Conservation (phyloP, 495 filamentous ascomycete species). For the Talaromyces stipitatus region DNA sequence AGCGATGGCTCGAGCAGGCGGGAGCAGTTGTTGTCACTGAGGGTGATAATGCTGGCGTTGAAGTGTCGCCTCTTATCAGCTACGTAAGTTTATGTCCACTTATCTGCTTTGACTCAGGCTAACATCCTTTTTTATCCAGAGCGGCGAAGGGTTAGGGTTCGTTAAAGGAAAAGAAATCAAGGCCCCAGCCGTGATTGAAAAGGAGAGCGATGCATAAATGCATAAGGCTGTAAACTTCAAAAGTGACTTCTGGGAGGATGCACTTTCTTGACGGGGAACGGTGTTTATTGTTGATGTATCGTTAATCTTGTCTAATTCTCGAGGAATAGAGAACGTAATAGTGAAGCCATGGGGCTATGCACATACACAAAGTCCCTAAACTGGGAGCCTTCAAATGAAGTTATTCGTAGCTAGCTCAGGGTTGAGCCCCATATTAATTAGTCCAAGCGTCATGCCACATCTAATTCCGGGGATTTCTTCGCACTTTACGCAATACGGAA, state of each 20-base stretch:
- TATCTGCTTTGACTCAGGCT: background rate
- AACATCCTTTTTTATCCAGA: slow-evolving; percentile 39
- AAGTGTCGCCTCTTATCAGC: slow-evolving; percentile 89
- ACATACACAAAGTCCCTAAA: no score
- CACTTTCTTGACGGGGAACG: background rate
- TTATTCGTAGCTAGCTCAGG: background rate
- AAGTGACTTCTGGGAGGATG: background rate
- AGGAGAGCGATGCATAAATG: slow-evolving; percentile 43
- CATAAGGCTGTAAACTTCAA: background rate
- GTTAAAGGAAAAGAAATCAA: slow-evolving; percentile 67
- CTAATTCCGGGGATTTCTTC: slow-evolving; percentile 2
- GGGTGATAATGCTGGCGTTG: slow-evolving; percentile 60
- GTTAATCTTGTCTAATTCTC: background rate
- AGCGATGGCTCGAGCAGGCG: slow-evolving; percentile 70
- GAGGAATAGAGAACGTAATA: background rate
- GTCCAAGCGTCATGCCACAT: slow-evolving; percentile 3
- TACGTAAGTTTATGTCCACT: slow-evolving; percentile 60
- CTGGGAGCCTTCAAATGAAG: no score
- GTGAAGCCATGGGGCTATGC: no score
- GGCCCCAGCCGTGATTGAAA: slow-evolving; percentile 69
- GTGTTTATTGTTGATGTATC: background rate
- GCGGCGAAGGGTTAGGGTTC: slow-evolving; percentile 81
- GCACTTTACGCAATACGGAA: slow-evolving; percentile 38
- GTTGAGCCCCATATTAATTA: background rate
- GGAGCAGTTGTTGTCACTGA: slow-evolving; percentile 73